Conservation (phyloP, 768 basidiomycete species). For the Amanita inopinata region DNA sequence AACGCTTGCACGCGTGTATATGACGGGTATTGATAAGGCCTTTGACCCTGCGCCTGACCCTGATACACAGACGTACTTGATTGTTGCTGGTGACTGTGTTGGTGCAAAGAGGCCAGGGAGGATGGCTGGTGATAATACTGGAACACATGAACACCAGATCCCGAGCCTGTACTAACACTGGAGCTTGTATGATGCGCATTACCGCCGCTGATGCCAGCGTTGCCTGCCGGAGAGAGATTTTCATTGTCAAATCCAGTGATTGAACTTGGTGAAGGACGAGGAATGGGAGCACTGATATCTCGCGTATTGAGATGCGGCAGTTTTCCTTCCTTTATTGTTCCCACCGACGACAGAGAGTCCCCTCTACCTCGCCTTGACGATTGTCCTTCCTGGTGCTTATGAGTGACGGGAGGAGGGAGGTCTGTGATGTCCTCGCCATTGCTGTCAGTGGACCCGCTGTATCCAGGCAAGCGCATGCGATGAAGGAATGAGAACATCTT, state of each 20-base stretch:
- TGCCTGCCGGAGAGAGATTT: neutral
- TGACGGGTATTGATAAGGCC: constrained; percentile 1
- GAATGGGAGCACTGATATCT: constrained; percentile 27
- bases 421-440: neutral
- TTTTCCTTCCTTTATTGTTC: constrained; percentile 14
- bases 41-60: neutral
- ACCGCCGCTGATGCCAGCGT: too few species aligned
- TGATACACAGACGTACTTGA: neutral
- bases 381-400: constrained; percentile 1
- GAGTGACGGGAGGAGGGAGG: constrained; percentile 4
- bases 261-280: constrained; percentile 21
- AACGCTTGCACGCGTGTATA: neutral
- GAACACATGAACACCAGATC: constrained; percentile 1
- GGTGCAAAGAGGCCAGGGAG: constrained; percentile 2
- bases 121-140: constrained; percentile 4
- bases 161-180: constrained; percentile 1
- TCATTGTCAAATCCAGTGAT: constrained; percentile 23
- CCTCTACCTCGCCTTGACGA: neutral
- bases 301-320: constrained; percentile 13
- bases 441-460: neutral
- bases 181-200: constrained; percentile 1
- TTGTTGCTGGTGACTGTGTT: constrained; percentile 4
- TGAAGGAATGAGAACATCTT: constrained; percentile 9
- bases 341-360: constrained; percentile 18
- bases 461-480: constrained; percentile 6